phyloP scores from a whole-genome alignment of 768 basidiomycete genomes.

The Xerocomus spinulosus region DNA sequence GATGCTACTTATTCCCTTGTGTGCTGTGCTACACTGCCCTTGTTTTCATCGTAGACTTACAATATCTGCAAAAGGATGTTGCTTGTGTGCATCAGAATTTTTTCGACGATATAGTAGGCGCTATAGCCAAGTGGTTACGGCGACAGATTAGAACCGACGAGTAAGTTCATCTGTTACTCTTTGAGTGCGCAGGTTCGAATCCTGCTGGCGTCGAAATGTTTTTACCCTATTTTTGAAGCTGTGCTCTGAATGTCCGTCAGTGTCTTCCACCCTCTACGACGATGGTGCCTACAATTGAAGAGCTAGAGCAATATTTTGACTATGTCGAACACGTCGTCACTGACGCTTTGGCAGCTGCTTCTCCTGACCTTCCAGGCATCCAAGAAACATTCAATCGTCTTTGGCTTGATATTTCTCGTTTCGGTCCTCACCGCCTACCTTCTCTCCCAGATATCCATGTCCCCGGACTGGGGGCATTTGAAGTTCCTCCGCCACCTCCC shows the following conservation, averaged over 20 bases:
- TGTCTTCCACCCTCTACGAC: constrained; percentile 4
- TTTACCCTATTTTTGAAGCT: constrained; percentile 7
- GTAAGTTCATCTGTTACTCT: constrained; percentile 52
- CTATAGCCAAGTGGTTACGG: constrained; percentile 80
- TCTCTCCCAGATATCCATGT: constrained; percentile 49
- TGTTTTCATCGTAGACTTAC: constrained; percentile 11
- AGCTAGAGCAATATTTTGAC: constrained; percentile 67
- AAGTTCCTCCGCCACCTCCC: constrained; percentile 58
- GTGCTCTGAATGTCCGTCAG: constrained; percentile 5
- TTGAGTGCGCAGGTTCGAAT: constrained; percentile 68
- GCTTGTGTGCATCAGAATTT: background rate
- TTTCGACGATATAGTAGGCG: constrained; percentile 35
- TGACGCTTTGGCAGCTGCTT: constrained; percentile 50
- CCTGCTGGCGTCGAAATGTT: constrained; percentile 52
- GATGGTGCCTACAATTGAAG: constrained; percentile 48
- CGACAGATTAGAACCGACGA: constrained; percentile 59
- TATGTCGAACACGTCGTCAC: constrained; percentile 60
- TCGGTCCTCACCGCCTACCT: constrained; percentile 55
- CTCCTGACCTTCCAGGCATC: constrained; percentile 57
- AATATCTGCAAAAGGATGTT: constrained; percentile 3
- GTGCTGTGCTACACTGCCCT: no score
- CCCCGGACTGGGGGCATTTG: constrained; percentile 65
- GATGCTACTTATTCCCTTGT: constrained; percentile 5
- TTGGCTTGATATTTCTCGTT: constrained; percentile 77
- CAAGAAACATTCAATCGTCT: constrained; percentile 63